These are phyloP conservation scores for Sutorius australiensis DNA, from an alignment of 768 basidiomycete genomes.

Conservation along the genomic window DNA sequence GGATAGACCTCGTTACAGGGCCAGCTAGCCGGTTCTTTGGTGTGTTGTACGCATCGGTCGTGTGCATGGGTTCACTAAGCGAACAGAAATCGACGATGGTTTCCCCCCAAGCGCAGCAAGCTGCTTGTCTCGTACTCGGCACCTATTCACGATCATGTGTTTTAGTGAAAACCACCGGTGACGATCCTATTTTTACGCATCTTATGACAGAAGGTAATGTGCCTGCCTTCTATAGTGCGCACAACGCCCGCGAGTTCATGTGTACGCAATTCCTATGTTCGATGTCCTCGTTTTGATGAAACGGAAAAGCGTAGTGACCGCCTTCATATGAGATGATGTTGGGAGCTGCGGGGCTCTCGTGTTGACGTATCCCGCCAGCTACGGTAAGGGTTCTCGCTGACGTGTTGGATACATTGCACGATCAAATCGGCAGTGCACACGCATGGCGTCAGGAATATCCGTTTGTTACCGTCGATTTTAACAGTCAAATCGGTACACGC, in stretches of 20 bases:
- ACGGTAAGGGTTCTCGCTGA: neutral
- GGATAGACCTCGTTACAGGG: conserved; percentile 28
- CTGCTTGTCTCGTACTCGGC: conserved; percentile 1
- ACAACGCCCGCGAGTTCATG: conserved; percentile 9
- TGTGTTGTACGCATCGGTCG: conserved; percentile 5
- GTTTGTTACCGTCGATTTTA: conserved; percentile 1
- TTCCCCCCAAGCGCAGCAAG: neutral
- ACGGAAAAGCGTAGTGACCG: neutral
- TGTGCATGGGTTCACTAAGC: conserved; percentile 6
- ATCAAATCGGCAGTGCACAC: neutral
- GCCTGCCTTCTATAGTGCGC: conserved; percentile 10
- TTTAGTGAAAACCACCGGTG: conserved; percentile 8
- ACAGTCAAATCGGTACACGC: conserved; percentile 3
- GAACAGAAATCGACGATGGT: conserved; percentile 2
- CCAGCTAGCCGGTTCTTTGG: conserved; percentile 14
- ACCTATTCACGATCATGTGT: conserved; percentile 8
- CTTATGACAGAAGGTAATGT: conserved; percentile 17
- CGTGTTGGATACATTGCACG: conserved; percentile 7
- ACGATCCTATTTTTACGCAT: conserved; percentile 17
- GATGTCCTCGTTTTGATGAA: conserved; percentile 23
- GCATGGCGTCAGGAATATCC: neutral
- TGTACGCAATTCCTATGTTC: conserved; percentile 11
- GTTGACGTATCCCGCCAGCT: conserved; percentile 3
- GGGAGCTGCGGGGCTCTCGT: neutral
- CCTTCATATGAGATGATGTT: conserved; percentile 2